Conservation (phyloP, 805 yeast species). For the Yarrowia yakushimensis region DNA sequence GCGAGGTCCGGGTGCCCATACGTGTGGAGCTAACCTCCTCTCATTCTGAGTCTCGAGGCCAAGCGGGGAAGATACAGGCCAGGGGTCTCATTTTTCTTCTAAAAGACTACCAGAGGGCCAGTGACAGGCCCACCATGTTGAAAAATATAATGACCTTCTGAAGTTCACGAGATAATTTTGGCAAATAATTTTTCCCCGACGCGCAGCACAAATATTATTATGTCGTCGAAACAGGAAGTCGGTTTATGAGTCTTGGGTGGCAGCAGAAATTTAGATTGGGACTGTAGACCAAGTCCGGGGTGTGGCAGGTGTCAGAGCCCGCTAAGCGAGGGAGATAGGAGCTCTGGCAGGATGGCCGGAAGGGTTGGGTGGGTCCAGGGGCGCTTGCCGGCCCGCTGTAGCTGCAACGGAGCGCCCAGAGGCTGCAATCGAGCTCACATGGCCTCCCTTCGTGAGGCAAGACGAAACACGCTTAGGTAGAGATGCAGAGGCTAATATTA, state of each 20-base stretch:
- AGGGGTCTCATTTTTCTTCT: background rate
- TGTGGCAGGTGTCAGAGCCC: background rate
- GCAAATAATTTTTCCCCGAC: background rate
- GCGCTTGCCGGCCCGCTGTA: background rate
- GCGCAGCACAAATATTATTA: conserved; percentile 4
- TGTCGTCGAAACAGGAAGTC: conserved; percentile 17
- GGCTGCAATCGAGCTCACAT: background rate
- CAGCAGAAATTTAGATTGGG: conserved; percentile 21
- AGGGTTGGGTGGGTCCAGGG: background rate
- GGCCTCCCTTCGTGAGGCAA: background rate
- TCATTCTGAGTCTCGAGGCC: background rate
- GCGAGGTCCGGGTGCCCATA: no score
- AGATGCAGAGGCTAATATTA: background rate
- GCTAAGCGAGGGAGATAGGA: background rate
- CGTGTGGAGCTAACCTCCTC: background rate
- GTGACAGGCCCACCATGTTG: conserved; percentile 17
- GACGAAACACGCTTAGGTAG: conserved; percentile 10
- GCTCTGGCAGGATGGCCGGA: background rate
- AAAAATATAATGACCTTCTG: conserved; percentile 6
- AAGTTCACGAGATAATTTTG: background rate
- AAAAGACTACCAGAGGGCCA: background rate
- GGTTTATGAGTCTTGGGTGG: conserved; percentile 12
- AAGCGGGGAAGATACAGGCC: background rate
- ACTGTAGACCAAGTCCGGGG: conserved; percentile 13
- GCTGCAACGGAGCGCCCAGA: background rate